Conservation (phyloP, 345 rosid genomes). For the Corymbia maculata region DNA sequence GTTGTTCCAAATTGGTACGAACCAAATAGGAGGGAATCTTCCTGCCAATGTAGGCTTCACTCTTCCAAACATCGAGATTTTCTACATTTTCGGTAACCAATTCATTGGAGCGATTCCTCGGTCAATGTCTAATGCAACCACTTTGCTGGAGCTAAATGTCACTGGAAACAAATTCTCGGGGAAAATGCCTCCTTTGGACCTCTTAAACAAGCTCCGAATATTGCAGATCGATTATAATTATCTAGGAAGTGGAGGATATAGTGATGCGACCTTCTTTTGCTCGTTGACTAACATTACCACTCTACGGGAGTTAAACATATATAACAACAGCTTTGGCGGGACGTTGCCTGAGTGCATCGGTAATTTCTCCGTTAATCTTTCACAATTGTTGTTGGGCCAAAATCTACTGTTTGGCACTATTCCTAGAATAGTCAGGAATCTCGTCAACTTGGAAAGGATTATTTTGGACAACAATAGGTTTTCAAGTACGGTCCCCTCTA, state of each 20-base stretch:
- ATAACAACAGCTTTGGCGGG: background rate
- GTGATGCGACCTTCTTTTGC: background rate
- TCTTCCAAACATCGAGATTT: background rate
- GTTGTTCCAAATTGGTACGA: background rate
- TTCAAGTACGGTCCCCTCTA: slow-evolving; percentile 1
- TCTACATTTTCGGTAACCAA: background rate
- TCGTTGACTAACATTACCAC: background rate
- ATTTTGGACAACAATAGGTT: background rate
- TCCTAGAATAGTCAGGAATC: background rate
- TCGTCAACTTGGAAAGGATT: background rate
- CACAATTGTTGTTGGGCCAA: background rate
- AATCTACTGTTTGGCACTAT: background rate
- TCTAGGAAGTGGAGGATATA: background rate
- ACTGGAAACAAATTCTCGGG: background rate
- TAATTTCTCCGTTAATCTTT: background rate
- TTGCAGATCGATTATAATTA: background rate
- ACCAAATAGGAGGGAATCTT: slow-evolving; percentile 11
- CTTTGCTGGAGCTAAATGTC: background rate
- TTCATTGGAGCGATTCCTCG: slow-evolving; percentile 3
- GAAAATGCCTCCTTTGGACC: slow-evolving; percentile 5
- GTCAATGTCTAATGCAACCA: slow-evolving; percentile 4
- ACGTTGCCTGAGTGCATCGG: background rate
- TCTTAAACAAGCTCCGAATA: background rate
- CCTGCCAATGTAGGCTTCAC: slow-evolving; percentile 1
- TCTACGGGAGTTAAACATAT: accelerated